These are phyloP conservation scores for Lentithecium fluviatile DNA, from an alignment of 495 filamentous ascomycete species.

Conservation along the genomic window DNA sequence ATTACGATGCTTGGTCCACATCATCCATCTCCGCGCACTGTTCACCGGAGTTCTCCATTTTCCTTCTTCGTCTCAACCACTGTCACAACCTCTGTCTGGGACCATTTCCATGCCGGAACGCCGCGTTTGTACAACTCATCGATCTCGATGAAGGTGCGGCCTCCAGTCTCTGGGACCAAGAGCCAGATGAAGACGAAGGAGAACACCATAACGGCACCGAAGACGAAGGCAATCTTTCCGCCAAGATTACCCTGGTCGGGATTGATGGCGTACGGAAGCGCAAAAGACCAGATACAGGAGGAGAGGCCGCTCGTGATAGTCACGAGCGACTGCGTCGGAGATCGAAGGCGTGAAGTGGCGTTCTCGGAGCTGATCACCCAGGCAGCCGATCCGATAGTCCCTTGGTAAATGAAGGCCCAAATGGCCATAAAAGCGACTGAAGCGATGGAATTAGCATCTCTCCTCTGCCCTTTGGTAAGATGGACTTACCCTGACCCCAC, in stretches of 20 bases:
- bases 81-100: too few species aligned
- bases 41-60: too few species aligned
- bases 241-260: conserved; percentile 4
- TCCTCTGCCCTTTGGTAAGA: too few species aligned
- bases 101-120: conserved; percentile 3
- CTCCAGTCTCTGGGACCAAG: conserved; percentile 2
- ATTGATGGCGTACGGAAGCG: conserved; percentile 7
- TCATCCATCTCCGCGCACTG: too few species aligned
- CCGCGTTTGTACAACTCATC: conserved; percentile 2
- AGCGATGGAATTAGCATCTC: too few species aligned
- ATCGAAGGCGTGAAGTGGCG: not conserved
- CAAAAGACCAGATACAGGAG: too few species aligned
- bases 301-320: too few species aligned
- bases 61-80: too few species aligned
- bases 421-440: too few species aligned
- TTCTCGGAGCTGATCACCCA: conserved; percentile 2
- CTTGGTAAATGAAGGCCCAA: not conserved
- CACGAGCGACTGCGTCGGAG: conserved; percentile 2
- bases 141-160: conserved; percentile 2
- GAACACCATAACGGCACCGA: not conserved
- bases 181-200: conserved; percentile 1
- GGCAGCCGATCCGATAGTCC: not conserved
- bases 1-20: too few species aligned
- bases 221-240: conserved; percentile 13
- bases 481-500: too few species aligned